Evolutionary conservation across 2,329 filamentous ascomycete genomes (phyloP), one percentile per base, ranked within the genome.

Genomic region (Paraconiothyrium sp.): DNA sequence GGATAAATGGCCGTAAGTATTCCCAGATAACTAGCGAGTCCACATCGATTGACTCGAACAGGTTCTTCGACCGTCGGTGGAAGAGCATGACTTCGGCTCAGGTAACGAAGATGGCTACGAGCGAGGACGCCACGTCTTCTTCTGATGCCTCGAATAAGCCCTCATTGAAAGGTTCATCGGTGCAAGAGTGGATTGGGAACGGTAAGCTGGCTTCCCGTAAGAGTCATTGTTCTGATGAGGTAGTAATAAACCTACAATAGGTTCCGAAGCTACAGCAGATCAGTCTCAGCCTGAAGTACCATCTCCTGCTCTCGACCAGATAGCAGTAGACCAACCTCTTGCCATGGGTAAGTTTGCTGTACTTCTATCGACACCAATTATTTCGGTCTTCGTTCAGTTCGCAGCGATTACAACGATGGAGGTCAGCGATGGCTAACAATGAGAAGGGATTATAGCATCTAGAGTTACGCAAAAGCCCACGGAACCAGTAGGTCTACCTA

Each of bases 1-100:
- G 63, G 72, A 76, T 39, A 72, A 75, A 58, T 76, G 73, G 73
- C 74, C 74, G 24, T 54, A 43, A 5, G 50, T 54, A 1, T n/a
- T n/a, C 20, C 13, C 2, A 24, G 9, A 27, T 10, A 20, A 14
- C n/a, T 9, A 22, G 22, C 3, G 6, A 10, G 22, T 16, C 1
- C 11, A 13, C n/a, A 13, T 41, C 35, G 8, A 22, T 35, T 54
- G 50, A 54, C 35, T 7, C n/a, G 22, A 16, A 20, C n/a, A 54
- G 50, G 22, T 75, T 76, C 47, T 72, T 72, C 48, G 65, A 72
- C 37, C 54, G 54, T 11, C 64, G 62, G 34, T 69, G 66, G 66
- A 74, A 72, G 50, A 55, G 61, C 27, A 68, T 75, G 64, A 64
- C 67, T n/a, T 58, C 63, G 11, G 58, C 60, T 34, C 20, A 30